phyloP scores from a whole-genome alignment of 352 stramenopile species.

The Pythium guiyangense region DNA sequence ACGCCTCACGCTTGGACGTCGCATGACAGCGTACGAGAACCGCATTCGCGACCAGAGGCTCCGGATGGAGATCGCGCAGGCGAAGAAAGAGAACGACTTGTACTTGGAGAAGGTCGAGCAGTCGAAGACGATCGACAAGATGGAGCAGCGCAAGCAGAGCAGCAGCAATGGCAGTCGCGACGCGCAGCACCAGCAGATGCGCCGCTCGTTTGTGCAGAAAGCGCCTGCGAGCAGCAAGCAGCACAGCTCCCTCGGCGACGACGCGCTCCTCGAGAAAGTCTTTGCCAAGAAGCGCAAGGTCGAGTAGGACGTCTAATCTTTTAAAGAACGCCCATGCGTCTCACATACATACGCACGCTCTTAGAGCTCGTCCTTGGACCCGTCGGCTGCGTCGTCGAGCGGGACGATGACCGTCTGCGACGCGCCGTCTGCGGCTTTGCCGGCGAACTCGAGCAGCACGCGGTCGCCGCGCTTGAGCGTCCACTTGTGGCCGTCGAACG shows the following conservation, averaged over 20 bases:
- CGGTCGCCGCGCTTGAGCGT: constrained; percentile 46
- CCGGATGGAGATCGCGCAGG: constrained; percentile 82
- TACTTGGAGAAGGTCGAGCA: constrained; percentile 87
- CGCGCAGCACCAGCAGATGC: constrained; percentile 36
- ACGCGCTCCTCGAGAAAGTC: constrained; percentile 58
- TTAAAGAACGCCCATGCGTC: too few species aligned
- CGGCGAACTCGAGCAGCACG: constrained; percentile 50
- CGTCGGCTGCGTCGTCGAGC: constrained; percentile 9
- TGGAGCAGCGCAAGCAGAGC: constrained; percentile 71
- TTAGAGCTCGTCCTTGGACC: constrained; percentile 46
- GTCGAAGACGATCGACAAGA: constrained; percentile 83
- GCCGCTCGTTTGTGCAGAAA: constrained; percentile 77
- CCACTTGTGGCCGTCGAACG: constrained; percentile 68
- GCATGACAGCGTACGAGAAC: constrained; percentile 70
- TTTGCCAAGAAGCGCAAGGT: constrained; percentile 74
- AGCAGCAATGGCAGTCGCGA: constrained; percentile 17
- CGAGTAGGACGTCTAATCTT: too few species aligned
- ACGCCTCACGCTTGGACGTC: neutral
- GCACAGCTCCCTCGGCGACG: constrained; percentile 39
- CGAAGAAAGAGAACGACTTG: constrained; percentile 83
- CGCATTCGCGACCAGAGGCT: constrained; percentile 84
- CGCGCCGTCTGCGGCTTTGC: constrained; percentile 38
- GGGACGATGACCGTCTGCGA: constrained; percentile 47
- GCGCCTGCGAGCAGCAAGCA: constrained; percentile 63
- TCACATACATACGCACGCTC: constrained; percentile 10